Base-by-base conservation (phyloP, 1,139 yeast species). In the Yarrowia galli region DNA sequence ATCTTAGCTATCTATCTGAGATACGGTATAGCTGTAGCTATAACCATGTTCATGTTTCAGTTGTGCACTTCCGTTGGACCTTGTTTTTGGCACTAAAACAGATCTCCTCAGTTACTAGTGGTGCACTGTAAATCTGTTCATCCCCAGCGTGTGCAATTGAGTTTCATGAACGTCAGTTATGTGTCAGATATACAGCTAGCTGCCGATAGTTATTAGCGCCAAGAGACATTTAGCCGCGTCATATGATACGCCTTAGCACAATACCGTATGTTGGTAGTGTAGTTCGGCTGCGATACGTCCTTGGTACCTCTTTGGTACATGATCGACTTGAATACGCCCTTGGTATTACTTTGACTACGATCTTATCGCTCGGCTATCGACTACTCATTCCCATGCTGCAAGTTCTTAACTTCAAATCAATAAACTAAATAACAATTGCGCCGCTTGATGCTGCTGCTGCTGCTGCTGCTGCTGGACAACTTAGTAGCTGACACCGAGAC, bases 401-500 rank as follows among this genome's bases (percentile, higher is more conserved):
- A n/a, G n/a, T n/a, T 20, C 28, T 2, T 6, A 22, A 12, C 15
- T 25, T 46, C 16, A n/a, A 6, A 53, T 53, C 18, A 22, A 18
- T 22, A 2, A 22, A 9, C 28, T 15, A 32, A 16, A 20, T 35
- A 35, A 7, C 13, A 16, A 8, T 3, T 16, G 7, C 40, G 12
- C 15, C 42, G 18, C 42, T 38, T n/a, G n/a, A n/a, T n/a, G n/a
- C n/a, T n/a, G n/a, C n/a, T n/a, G n/a, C n/a, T n/a, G n/a, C n/a
- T n/a, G n/a, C n/a, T 38, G 42, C n/a, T 16, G 13, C 13, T 13
- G 13, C 20, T 42, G 20, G 6, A 16, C 25, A 12, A 20, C 38
- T 25, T 56, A 56, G 20, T 56, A 56, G n/a, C 18, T 18, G 4
- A 61, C 66, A 6, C 46, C 66, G 1, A 61, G 46, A 23, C 66